Evolutionary conservation across 805 yeast genomes (phyloP), one percentile per base, ranked within the genome.

Genomic region (Teunomyces cretensis): DNA sequence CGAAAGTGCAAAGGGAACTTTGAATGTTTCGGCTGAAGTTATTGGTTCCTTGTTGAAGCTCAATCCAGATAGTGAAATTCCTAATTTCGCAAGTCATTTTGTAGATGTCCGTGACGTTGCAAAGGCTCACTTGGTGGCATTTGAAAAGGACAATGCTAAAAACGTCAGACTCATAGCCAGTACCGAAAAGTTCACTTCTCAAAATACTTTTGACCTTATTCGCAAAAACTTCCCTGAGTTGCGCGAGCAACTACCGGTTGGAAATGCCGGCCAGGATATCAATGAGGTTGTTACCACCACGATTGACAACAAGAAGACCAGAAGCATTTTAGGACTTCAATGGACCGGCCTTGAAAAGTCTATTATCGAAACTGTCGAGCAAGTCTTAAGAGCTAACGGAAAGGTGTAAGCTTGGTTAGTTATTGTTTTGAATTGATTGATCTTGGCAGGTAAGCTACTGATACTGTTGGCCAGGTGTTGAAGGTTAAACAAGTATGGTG

Each of bases 131-230:
- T 15, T 51, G 33, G 51, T 39, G 6, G 51, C 51, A 6, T 47
- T 51, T 35, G 48, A 51, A 33, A 45, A 47, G 31, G 48, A 40
- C 13, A 42, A 33, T 3, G 49, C 59, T 8, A 41, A 33, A 9
- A 52, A 52, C 33, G 46, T 66, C 46, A 63, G 79, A 48, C 52
- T 70, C 30, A 60, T 70, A 39, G 27, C 57, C 44, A 44, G 42
- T 12, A 52, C 56, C 2, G 56, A 49, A 2, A 48, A 48, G 19
- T 62, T 64, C 44, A 45, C 47, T 9, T 22, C 48, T 12, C 59
- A 59, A 28, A 33, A 27, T 9, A 35, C 64, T 16, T 35, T 64
- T 17, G 50, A 58, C 30, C 40, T 57, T 4, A 46, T 61, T 38
- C 52, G 53, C 14, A 45, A 57, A 16, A 33, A 50, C 12, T 65